phyloP scores from a whole-genome alignment of 1,139 yeast genomes.

The Yamadazyma dushanensis region DNA sequence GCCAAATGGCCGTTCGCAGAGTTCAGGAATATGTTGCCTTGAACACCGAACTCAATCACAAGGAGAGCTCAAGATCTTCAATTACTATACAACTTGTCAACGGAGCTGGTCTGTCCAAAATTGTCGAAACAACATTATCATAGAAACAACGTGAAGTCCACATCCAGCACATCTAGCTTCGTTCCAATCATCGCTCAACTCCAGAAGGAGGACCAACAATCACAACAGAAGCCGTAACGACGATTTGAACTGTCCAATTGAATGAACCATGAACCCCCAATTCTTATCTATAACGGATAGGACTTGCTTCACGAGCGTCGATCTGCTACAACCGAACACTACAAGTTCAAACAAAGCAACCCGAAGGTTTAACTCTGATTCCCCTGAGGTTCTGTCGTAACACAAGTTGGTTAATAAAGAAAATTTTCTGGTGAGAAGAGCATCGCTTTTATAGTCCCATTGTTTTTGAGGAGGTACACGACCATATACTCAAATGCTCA shows the following conservation, averaged over 20 bases:
- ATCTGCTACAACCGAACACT: constrained; percentile 49
- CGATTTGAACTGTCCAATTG: constrained; percentile 6
- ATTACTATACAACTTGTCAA: constrained; percentile 75
- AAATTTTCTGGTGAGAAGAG: constrained; percentile 6
- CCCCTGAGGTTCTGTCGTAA: constrained; percentile 43
- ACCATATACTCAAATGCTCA: too few species aligned
- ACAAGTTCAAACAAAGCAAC: constrained; percentile 29
- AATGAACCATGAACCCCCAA: constrained; percentile 3
- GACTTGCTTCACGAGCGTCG: constrained; percentile 73
- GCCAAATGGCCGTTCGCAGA: constrained; percentile 80
- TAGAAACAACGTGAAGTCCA: neutral
- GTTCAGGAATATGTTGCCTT: constrained; percentile 92
- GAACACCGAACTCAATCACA: constrained; percentile 57
- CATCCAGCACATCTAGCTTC: constrained; percentile 3
- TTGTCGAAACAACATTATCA: constrained; percentile 17
- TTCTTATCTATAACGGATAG: constrained; percentile 15
- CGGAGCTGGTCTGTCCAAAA: constrained; percentile 82
- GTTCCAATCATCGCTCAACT: constrained; percentile 52
- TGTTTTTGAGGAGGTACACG: constrained; percentile 5
- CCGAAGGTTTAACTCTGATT: constrained; percentile 28
- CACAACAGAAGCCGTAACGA: constrained; percentile 28
- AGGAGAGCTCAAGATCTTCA: constrained; percentile 70
- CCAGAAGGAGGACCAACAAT: constrained; percentile 50
- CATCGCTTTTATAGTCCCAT: constrained; percentile 7
- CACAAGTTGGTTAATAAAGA: constrained; percentile 48